Evolutionary conservation across 108 stramenopile species (phyloP).

Genomic region (Cyclotella sp.): DNA sequence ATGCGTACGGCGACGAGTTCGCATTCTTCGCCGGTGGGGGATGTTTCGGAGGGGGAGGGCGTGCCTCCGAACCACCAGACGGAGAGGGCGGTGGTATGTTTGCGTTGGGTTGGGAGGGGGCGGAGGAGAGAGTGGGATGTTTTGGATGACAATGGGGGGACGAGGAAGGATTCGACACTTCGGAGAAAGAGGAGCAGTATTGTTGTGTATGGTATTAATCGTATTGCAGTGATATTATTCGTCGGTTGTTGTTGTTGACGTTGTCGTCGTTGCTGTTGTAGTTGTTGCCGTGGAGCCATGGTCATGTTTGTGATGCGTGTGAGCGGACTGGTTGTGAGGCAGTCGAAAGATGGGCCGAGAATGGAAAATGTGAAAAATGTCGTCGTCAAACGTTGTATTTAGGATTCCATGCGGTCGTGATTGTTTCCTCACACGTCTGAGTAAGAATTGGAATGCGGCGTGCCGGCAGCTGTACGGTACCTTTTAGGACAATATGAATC

Average conservation of each 20-base stretch:
- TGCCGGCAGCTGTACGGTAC: neutral
- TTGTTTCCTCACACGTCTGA: neutral
- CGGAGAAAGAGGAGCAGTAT: slow-evolving; percentile 8
- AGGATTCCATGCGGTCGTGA: neutral
- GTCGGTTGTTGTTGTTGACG: neutral
- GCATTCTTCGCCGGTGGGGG: slow-evolving; percentile 42
- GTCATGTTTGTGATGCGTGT: no score
- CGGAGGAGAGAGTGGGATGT: neutral
- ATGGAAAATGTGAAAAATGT: neutral
- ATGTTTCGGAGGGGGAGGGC: slow-evolving; percentile 33
- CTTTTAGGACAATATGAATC: no score
- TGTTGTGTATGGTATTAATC: neutral
- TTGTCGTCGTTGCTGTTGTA: neutral
- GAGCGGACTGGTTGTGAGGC: no score
- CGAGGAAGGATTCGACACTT: neutral
- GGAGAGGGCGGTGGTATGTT: slow-evolving; percentile 25
- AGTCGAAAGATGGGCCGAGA: no score
- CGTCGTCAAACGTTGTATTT: neutral
- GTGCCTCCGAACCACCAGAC: slow-evolving; percentile 60
- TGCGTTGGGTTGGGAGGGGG: neutral
- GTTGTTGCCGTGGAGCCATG: neutral
- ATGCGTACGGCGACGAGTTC: slow-evolving; percentile 71
- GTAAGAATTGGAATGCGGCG: neutral
- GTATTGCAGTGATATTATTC: neutral
- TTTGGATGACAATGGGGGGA: neutral